Evolutionary conservation across 176 grass and related monocot species (phyloP), one percentile per base, ranked within the genome.

Genomic region (Poa pratensis): DNA sequence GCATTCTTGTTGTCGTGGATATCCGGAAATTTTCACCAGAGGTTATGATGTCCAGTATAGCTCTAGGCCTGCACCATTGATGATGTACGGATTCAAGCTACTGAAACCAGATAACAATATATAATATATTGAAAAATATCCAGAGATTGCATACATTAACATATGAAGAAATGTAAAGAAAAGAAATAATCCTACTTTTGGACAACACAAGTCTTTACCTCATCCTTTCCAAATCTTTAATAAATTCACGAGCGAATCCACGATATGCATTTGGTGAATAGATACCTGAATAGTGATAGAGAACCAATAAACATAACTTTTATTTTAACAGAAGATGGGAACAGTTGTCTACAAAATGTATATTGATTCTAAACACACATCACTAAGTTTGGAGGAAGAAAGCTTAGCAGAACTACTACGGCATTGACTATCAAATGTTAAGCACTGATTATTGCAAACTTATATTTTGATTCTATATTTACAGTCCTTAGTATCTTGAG

Each of bases 221-320:
- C 84, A 91, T 88, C 76, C 91, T 96, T 91, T 96, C 96, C 85
- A 99, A 79, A 94, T 99, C 91, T 89, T 96, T 99, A 57, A 99
- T 96, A 66, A 99, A 96, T 75, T 99, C 96, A 55, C 88, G 93
- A 89, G 96, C 96, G 96, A 94, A 98, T 50, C 96, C 93, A 63
- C 96, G 89, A 71, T 99, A 99, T 75, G 93, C 96, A 88, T 96
- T 99, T 64, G 96, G 90, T 22, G 96, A 99, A 80, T 99, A 99
- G 59, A 98, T 92, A 30, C 89, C 93, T 95, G 75, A 24, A 89
- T 86, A 28, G 45, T 30, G 43, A 82, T 9, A 69, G 34, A 11
- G 75, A 79, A 45, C 45, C 14, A 86, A 76, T 67, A 34, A 55
- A 52, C 5, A 43, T 7, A 55, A 52, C 42, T 18, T 17, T 45